Evolutionary conservation across 2,329 filamentous ascomycete species (phyloP).

Genomic region (Ceratocystis variospora): DNA sequence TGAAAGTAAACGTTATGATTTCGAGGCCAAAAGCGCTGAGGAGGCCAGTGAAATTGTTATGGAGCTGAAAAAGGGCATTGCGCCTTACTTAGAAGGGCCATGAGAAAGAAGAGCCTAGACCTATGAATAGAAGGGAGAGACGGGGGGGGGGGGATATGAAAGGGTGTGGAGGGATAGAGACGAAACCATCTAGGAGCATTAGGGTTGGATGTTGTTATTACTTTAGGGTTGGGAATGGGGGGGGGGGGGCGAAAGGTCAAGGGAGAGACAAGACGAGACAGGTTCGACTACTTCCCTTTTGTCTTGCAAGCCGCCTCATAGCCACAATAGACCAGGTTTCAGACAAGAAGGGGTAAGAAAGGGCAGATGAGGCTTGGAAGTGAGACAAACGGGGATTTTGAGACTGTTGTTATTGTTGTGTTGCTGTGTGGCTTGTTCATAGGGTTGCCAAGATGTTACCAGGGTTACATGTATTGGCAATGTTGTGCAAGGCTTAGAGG

Average conservation of each 20-base stretch:
- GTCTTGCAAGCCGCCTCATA: background rate
- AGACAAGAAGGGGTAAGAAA: background rate
- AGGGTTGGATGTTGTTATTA: no score
- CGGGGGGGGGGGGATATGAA: background rate
- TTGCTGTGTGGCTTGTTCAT: background rate
- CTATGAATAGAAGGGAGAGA: background rate
- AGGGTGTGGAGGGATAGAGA: background rate
- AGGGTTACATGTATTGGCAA: background rate
- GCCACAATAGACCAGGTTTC: background rate
- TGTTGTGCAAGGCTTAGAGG: background rate
- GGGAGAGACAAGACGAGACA: no score
- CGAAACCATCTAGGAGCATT: background rate
- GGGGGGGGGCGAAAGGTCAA: no score
- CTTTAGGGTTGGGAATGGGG: no score
- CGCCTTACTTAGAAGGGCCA: constrained; percentile 41
- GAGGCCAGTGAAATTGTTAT: constrained; percentile 68
- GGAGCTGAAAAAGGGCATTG: constrained; percentile 64
- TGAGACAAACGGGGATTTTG: background rate
- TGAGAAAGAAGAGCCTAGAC: constrained; percentile 22
- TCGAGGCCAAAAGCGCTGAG: constrained; percentile 57
- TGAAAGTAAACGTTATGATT: constrained; percentile 72
- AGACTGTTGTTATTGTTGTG: no score
- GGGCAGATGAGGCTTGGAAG: background rate
- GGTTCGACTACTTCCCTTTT: no score
- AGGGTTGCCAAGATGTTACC: background rate